phyloP scores from a whole-genome alignment of 345 rosid species.

The Adansonia digitata region DNA sequence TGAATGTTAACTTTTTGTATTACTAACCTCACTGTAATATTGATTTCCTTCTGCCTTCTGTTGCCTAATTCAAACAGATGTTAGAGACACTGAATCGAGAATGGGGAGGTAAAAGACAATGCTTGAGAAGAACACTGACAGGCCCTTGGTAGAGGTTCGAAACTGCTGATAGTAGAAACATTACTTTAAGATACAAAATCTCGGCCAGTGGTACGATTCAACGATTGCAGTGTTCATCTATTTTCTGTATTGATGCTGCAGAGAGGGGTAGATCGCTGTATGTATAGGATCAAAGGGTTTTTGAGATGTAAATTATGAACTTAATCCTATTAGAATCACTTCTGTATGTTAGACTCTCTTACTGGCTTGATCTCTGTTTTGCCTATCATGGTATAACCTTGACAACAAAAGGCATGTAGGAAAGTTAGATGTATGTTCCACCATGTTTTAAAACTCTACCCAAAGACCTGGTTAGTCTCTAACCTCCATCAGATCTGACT shows the following conservation, averaged over 20 bases:
- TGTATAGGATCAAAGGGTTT: constrained; percentile 31
- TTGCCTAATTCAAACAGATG: constrained; percentile 23
- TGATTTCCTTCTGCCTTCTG: background rate
- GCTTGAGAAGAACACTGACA: constrained; percentile 81
- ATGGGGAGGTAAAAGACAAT: constrained; percentile 53
- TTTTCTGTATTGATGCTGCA: constrained; percentile 10
- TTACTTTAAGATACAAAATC: background rate
- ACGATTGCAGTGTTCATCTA: background rate
- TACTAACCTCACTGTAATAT: background rate
- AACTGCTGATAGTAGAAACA: background rate
- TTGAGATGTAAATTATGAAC: constrained; percentile 44
- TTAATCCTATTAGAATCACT: constrained; percentile 20
- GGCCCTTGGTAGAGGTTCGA: constrained; percentile 70
- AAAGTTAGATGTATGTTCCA: background rate
- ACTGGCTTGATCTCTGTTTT: constrained; percentile 15
- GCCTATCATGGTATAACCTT: background rate
- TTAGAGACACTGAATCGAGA: constrained; percentile 42
- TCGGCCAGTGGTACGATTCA: constrained; percentile 2
- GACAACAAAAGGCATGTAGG: constrained; percentile 9
- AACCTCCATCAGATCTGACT: background rate
- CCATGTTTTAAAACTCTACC: background rate
- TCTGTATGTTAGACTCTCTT: constrained; percentile 14
- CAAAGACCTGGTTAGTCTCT: background rate
- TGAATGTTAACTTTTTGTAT: background rate
- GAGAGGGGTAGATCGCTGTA: constrained; percentile 25